Percentiles rank a stretch among this genome's conserved stretches.
Evolutionary conservation across 139 green algal genomes (phyloP).

Genomic region (Chlorokybus atmophyticus): DNA sequence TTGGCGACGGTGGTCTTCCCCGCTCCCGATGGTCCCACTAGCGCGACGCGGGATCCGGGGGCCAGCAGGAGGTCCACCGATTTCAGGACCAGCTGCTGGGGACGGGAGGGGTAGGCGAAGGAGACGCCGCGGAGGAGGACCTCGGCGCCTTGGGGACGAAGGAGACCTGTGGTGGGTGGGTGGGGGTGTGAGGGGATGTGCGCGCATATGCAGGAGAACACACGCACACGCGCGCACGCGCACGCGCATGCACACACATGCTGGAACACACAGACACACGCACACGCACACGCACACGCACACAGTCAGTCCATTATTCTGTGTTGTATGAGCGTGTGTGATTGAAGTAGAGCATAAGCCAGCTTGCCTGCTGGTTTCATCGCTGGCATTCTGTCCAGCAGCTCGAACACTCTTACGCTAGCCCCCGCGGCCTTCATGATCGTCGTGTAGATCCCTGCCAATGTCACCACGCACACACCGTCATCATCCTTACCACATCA

Average conservation of each 20-base stretch:
- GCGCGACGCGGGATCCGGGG: constrained; percentile 4
- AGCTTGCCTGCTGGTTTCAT: constrained; percentile 12
- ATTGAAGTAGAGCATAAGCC: too few species aligned
- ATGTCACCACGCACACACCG: constrained; percentile 13
- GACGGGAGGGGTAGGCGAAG: constrained; percentile 27
- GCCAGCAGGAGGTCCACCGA: constrained; percentile 15
- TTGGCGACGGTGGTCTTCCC: constrained; percentile 63
- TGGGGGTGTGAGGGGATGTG: too few species aligned
- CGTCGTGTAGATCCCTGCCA: constrained; percentile 16
- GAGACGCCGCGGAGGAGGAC: constrained; percentile 12
- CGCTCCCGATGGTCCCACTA: constrained; percentile 16
- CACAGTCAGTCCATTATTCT: too few species aligned
- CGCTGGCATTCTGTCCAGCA: constrained; percentile 8
- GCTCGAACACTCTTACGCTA: constrained; percentile 16
- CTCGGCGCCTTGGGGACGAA: constrained; percentile 7
- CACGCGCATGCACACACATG: too few species aligned
- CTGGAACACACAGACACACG: too few species aligned
- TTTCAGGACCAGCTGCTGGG: constrained; percentile 14
- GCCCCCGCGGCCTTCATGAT: constrained; percentile 16
- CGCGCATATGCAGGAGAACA: too few species aligned
- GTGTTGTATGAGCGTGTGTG: too few species aligned
- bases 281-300: too few species aligned
- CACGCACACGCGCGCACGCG: too few species aligned
- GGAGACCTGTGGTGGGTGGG: too few species aligned
- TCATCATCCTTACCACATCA: too few species aligned